Percentiles rank a stretch among this genome's conserved stretches.
Evolutionary conservation across 1,284 basidiomycete genomes (phyloP).

Genomic region (Melanopsichium pennsylvanicum): DNA sequence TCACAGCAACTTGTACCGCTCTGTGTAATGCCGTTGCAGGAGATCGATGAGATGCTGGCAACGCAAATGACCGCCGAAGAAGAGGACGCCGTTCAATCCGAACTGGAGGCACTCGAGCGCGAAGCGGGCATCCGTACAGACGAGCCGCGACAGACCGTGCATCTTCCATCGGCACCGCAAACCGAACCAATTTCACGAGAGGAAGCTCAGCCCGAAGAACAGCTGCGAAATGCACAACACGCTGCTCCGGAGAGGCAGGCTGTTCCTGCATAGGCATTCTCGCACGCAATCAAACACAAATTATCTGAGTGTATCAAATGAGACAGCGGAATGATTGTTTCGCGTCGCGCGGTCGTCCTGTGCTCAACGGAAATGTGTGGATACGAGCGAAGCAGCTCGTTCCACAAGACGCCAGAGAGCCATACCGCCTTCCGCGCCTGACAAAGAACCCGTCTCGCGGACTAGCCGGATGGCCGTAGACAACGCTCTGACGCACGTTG

Average conservation of each 20-base stretch:
- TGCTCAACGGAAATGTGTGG: slow-evolving; percentile 3
- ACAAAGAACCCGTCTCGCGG: slow-evolving; percentile 24
- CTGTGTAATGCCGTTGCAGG: slow-evolving; percentile 69
- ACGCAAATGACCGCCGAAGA: slow-evolving; percentile 85
- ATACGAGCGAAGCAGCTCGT: slow-evolving; percentile 19
- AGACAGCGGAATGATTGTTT: neutral
- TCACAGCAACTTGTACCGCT: too few species aligned
- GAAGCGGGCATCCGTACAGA: slow-evolving; percentile 25
- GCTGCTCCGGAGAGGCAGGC: slow-evolving; percentile 17
- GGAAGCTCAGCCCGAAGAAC: slow-evolving; percentile 11
- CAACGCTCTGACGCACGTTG: slow-evolving; percentile 12
- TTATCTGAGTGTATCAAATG: neutral
- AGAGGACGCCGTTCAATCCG: slow-evolving; percentile 88
- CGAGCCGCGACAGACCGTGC: slow-evolving; percentile 16
- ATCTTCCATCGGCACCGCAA: slow-evolving; percentile 31
- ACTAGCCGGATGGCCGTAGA: slow-evolving; percentile 18
- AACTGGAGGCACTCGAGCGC: slow-evolving; percentile 67
- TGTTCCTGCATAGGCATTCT: slow-evolving; percentile 15
- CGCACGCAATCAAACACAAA: neutral
- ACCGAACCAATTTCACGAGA: slow-evolving; percentile 33
- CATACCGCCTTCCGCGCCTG: slow-evolving; percentile 26
- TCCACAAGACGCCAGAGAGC: slow-evolving; percentile 21
- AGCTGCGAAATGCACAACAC: slow-evolving; percentile 9
- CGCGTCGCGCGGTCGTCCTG: neutral
- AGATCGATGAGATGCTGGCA: slow-evolving; percentile 87